Base-by-base conservation (phyloP, 208 protist genomes). In the Acanthamoeba royreba region DNA sequence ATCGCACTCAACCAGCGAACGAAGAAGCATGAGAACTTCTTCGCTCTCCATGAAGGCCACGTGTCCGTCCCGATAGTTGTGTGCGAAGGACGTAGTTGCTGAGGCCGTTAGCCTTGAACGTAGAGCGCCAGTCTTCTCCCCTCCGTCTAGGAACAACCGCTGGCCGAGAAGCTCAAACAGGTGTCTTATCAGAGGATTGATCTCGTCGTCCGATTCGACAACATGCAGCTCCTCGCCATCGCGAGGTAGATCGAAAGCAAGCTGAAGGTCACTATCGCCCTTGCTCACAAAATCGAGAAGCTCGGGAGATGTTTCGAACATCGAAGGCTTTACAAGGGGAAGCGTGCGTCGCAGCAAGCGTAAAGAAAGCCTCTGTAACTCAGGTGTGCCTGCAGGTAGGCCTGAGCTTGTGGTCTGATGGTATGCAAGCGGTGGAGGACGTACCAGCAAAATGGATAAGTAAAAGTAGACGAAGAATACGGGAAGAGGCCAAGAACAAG, bases 21-120 rank as follows among this genome's bases (percentile, higher is more conserved):
- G 86, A n/a, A 92, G 40, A n/a, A 92, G 86, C 46, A 63, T 74
- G 35, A 92, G 19, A 19, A 92, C 35, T 38, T 92, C 86, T 22
- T 33, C 25, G 52, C 47, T 9, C 3, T 74, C 46, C n/a, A 38
- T 49, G 42, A 92, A 92, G 13, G 38, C 40, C 25, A 92, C 86
- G 38, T 63, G 53, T 17, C 86, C 86, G 58, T 63, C 53, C 5
- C 53, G 7, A n/a, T 28, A 88, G 79, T 47, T 88, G 38, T 58
- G 79, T 33, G 43, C 79, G n/a, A 42, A 61, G 35, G 79, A 47
- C 43, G 35, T 31, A 17, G 79, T 58, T 15, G 15, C 25, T 38
- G 79, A 47, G 5, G 86, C 86, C 42, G 46, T 74, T 5, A 42
- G n/a, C 52, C 40, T 9, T 5, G 72, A 13, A 5, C 55, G 19